phyloP scores from a whole-genome alignment of 768 basidiomycete genomes.

The Auriscalpium orientale region DNA sequence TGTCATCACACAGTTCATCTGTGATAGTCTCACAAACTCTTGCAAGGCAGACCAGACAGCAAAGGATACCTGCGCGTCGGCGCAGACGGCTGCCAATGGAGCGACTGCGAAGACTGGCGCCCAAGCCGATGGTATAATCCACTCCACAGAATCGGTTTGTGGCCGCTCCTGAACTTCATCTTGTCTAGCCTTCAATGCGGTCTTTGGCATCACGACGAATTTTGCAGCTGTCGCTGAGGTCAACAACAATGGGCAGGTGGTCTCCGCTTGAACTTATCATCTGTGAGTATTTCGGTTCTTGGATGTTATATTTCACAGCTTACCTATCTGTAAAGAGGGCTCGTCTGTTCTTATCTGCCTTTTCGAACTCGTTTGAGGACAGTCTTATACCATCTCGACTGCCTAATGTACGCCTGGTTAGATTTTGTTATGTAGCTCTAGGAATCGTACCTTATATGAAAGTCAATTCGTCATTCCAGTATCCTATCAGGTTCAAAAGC shows the following conservation, averaged over 20 bases:
- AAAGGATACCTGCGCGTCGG: slow-evolving; percentile 39
- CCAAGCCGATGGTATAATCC: slow-evolving; percentile 38
- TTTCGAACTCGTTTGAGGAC: too few species aligned
- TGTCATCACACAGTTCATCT: slow-evolving; percentile 54
- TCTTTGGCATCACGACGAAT: slow-evolving; percentile 45
- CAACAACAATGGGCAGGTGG: slow-evolving; percentile 36
- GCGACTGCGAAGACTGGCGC: slow-evolving; percentile 20
- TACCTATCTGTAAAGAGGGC: too few species aligned
- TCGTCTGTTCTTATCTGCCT: too few species aligned
- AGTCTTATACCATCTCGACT: too few species aligned
- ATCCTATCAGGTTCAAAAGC: too few species aligned
- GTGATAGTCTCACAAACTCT: slow-evolving; percentile 44
- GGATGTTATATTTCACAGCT: background rate
- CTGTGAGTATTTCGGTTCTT: background rate
- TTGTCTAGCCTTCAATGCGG: slow-evolving; percentile 42
- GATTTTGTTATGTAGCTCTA: too few species aligned
- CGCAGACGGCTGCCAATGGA: slow-evolving; percentile 23
- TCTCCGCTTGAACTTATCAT: slow-evolving; percentile 12
- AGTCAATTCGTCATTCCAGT: too few species aligned
- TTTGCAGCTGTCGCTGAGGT: slow-evolving; percentile 37
- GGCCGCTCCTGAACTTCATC: background rate
- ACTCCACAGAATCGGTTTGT: background rate
- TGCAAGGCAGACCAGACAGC: slow-evolving; percentile 50
- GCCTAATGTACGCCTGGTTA: too few species aligned
- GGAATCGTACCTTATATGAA: too few species aligned